A percentile compares a stretch with the other conserved stretches of the same genome.
Conservation (phyloP, 2,329 filamentous ascomycete species). For the Aspergillus aculeatinus region DNA sequence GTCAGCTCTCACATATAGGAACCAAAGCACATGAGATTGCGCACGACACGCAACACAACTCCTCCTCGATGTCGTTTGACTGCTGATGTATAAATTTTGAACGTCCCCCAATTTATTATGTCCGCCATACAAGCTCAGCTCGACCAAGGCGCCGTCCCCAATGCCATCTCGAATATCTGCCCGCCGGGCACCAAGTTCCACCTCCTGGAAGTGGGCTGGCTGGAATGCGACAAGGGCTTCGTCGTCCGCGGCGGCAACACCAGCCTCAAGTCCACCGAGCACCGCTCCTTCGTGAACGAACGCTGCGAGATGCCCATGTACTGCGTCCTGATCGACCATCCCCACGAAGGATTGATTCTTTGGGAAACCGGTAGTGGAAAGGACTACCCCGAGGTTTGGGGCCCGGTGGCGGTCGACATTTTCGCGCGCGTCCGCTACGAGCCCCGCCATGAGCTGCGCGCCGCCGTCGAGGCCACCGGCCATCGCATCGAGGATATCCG, state of each 20-base stretch:
- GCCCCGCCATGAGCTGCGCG: constrained; percentile 10
- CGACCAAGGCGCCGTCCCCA: constrained; percentile 11
- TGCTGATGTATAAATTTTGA: no score
- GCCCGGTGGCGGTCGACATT: constrained; percentile 7
- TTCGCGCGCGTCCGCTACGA: constrained; percentile 14
- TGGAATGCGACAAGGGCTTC: constrained; percentile 15
- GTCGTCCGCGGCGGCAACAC: constrained; percentile 13
- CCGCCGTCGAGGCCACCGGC: constrained; percentile 13
- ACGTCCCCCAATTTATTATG: neutral
- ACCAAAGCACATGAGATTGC: no score
- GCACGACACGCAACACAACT: no score
- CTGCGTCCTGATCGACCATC: constrained; percentile 15
- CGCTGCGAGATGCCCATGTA: constrained; percentile 16
- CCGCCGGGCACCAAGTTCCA: constrained; percentile 13
- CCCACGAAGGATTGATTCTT: constrained; percentile 13
- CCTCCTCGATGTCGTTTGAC: no score
- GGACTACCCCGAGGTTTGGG: constrained; percentile 12
- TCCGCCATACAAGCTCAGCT: constrained; percentile 11
- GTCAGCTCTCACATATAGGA: no score
- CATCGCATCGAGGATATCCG: constrained; percentile 12
- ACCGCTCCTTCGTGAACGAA: constrained; percentile 11
- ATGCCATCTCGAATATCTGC: constrained; percentile 13
- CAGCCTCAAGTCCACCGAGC: constrained; percentile 10
- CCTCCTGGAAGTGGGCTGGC: constrained; percentile 14
- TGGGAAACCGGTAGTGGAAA: constrained; percentile 16